phyloP scores from a whole-genome alignment of 805 yeast genomes.

The Wickerhamiella lipophila region DNA sequence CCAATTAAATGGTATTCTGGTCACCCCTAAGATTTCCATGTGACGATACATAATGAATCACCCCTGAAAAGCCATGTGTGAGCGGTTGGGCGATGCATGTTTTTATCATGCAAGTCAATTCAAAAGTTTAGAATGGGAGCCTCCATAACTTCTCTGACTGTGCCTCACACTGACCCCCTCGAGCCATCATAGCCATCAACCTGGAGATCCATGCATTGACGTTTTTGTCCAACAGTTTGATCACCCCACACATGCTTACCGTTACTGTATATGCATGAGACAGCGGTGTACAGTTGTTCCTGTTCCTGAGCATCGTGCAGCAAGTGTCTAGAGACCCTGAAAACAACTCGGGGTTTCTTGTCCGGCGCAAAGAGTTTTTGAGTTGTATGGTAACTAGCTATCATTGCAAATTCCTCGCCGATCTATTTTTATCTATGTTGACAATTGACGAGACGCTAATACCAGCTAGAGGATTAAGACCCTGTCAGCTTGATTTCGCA shows the following conservation, averaged over 20 bases:
- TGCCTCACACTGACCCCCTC: background rate
- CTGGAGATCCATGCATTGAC: background rate
- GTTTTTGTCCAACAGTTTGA: constrained; percentile 1
- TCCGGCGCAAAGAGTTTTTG: background rate
- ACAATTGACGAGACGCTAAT: background rate
- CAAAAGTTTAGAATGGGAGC: background rate
- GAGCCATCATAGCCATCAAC: background rate
- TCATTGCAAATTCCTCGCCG: no score
- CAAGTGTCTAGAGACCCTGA: background rate
- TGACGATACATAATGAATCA: background rate
- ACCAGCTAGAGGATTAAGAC: no score
- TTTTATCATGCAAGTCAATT: background rate
- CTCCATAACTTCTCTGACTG: background rate
- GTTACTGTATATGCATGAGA: background rate
- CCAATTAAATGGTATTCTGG: background rate
- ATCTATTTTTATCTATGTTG: background rate
- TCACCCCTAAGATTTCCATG: background rate
- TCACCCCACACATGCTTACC: constrained; percentile 1
- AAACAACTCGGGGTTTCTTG: background rate
- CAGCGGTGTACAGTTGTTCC: background rate
- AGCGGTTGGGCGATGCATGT: background rate
- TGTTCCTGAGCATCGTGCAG: constrained; percentile 1
- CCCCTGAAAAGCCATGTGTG: background rate
- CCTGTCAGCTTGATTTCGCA: no score
- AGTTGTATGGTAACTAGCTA: no score